phyloP scores from a whole-genome alignment of 2,329 filamentous ascomycete species.

The Alternaria gaisen region DNA sequence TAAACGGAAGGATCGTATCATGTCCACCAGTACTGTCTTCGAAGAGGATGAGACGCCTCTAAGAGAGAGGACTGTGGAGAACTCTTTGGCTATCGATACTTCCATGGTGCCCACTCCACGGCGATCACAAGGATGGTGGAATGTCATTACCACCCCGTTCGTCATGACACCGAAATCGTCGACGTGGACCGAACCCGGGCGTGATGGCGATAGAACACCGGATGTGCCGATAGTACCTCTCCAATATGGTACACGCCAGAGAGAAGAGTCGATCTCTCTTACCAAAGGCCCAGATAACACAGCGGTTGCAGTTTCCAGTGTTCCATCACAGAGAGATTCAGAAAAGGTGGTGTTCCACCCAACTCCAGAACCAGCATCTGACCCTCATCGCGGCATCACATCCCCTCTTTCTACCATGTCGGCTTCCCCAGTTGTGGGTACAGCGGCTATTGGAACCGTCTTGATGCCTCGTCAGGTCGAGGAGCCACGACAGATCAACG shows the following conservation, averaged over 20 bases:
- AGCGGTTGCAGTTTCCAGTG: not conserved
- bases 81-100: slow-evolving; percentile 51
- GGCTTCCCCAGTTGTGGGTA: slow-evolving; percentile 43
- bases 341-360: slow-evolving; percentile 15
- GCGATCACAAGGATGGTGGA: slow-evolving; percentile 78
- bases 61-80: slow-evolving; percentile 32
- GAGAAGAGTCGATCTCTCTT: slow-evolving; percentile 29
- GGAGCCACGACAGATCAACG: slow-evolving; percentile 38
- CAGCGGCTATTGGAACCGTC: slow-evolving; percentile 45
- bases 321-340: not conserved
- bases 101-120: slow-evolving; percentile 61
- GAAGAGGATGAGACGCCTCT: slow-evolving; percentile 69
- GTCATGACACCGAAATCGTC: slow-evolving; percentile 49
- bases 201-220: slow-evolving; percentile 36
- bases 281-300: slow-evolving; percentile 2
- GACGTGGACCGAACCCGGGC: slow-evolving; percentile 44
- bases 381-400: slow-evolving; percentile 23
- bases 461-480: slow-evolving; percentile 44
- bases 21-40: slow-evolving; percentile 72
- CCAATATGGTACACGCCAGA: slow-evolving; percentile 30
- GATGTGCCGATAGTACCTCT: slow-evolving; percentile 47
- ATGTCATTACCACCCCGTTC: slow-evolving; percentile 77
- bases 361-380: slow-evolving; percentile 17
- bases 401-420: slow-evolving; percentile 44
- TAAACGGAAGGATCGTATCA: slow-evolving; percentile 52